Percentiles rank a stretch among this genome's conserved stretches.
These are phyloP conservation scores for Cantharellus anzutake DNA, from an alignment of 768 basidiomycete species.

Conservation along the genomic window DNA sequence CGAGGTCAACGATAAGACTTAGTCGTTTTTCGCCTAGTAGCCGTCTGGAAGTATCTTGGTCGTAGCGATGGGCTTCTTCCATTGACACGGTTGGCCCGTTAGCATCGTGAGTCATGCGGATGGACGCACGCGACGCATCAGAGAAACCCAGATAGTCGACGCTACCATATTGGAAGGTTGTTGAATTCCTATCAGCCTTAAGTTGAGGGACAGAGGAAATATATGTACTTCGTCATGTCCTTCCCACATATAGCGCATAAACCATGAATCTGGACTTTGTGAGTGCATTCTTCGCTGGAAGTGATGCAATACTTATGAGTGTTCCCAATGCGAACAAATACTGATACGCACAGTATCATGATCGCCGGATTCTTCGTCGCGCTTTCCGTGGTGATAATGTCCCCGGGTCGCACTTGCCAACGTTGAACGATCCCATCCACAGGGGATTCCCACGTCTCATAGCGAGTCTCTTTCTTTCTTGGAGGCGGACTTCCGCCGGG, in stretches of 20 bases:
- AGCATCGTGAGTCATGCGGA: constrained; percentile 88
- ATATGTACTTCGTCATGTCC: constrained; percentile 73
- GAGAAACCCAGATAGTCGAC: constrained; percentile 78
- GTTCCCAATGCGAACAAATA: background rate
- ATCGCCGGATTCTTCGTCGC: constrained; percentile 5
- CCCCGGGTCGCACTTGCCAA: constrained; percentile 53
- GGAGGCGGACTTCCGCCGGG: constrained; percentile 13
- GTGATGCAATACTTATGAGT: constrained; percentile 17
- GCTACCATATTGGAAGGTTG: constrained; percentile 18
- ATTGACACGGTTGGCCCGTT: constrained; percentile 81
- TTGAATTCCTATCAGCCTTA: constrained; percentile 8
- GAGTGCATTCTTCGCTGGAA: constrained; percentile 84
- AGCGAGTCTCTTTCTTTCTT: constrained; percentile 33
- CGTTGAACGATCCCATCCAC: constrained; percentile 57
- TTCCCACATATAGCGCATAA: constrained; percentile 89
- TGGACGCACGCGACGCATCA: constrained; percentile 68
- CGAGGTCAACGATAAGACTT: constrained; percentile 92
- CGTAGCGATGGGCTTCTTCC: constrained; percentile 81
- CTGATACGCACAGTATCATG: constrained; percentile 5
- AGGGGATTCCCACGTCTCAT: constrained; percentile 81
- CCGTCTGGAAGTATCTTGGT: constrained; percentile 60
- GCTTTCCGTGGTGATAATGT: constrained; percentile 21
- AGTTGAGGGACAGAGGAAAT: background rate
- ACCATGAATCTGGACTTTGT: constrained; percentile 81
- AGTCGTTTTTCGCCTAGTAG: constrained; percentile 61